Conservation (phyloP, 1,284 basidiomycete species). For the Apiotrichum siamense region DNA sequence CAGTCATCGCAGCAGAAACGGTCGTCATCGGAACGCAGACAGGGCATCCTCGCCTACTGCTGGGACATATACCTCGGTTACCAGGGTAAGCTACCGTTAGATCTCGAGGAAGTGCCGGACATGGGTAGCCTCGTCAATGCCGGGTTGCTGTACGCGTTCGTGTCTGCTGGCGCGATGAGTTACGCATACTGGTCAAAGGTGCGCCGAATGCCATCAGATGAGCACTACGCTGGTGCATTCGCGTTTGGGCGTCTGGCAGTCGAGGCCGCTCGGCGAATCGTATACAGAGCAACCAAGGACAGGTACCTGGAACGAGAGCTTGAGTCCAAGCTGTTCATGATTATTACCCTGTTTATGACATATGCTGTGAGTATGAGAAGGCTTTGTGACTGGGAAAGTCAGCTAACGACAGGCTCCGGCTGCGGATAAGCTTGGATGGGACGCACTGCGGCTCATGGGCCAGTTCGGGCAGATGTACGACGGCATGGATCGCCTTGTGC, state of each 20-base stretch:
- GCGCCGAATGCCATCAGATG: constrained; percentile 1
- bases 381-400: no score
- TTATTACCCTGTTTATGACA: constrained; percentile 1
- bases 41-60: constrained; percentile 8
- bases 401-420: not conserved
- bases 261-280: not conserved
- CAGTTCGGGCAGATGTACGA: not conserved
- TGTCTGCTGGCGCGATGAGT: constrained; percentile 5
- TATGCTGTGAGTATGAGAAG: not conserved
- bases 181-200: constrained; percentile 10
- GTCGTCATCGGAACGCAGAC: constrained; percentile 7
- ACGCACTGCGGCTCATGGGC: not conserved
- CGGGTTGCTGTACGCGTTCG: constrained; percentile 9
- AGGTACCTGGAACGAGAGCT: not conserved
- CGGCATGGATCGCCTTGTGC: not conserved
- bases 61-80: constrained; percentile 12
- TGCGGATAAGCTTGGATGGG: not conserved
- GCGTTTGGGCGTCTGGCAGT: not conserved
- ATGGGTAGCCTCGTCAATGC: constrained; percentile 3
- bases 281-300: not conserved
- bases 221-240: constrained; percentile 4
- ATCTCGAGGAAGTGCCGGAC: not conserved
- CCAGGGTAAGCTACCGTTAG: constrained; percentile 7
- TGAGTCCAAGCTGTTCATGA: constrained; percentile 1
- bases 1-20: constrained; percentile 7